Percentiles rank a stretch among this genome's conserved stretches.
Conservation (phyloP, 305 asterid genomes). For the Fraxinus dipetala region DNA sequence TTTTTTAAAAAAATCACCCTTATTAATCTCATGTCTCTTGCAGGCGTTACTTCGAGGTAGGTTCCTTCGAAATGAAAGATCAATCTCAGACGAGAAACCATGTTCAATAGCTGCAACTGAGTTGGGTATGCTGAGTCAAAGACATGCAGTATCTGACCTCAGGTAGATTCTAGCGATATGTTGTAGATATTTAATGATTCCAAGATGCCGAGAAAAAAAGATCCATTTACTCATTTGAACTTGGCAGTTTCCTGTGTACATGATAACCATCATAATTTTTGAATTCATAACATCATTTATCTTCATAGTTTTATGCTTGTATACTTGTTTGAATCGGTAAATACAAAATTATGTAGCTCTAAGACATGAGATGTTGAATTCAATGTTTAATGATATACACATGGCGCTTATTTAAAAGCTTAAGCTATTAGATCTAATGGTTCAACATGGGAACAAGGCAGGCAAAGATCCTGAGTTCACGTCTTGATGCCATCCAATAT, state of each 20-base stretch:
- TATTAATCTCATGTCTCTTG: constrained; percentile 12
- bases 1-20: not conserved
- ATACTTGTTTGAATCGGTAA: not conserved
- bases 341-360: not conserved
- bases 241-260: not conserved
- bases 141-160: constrained; percentile 67
- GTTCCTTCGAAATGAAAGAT: constrained; percentile 59
- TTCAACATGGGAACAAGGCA: not conserved
- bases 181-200: not conserved
- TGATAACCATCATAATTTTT: not conserved
- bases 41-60: constrained; percentile 80
- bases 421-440: not conserved
- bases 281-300: not conserved
- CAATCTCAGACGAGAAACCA: constrained; percentile 45
- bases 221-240: not conserved
- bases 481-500: not conserved
- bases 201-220: not conserved
- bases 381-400: not conserved
- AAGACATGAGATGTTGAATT: not conserved
- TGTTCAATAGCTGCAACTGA: constrained; percentile 62
- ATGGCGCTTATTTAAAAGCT: too few relatives aligned
- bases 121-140: constrained; percentile 64
- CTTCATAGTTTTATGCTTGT: not conserved
- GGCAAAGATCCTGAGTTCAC: not conserved
- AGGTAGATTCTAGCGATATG: constrained; percentile 42